phyloP scores from a whole-genome alignment of 169 alveolate genomes.

The Amoebophrya sp. region DNA sequence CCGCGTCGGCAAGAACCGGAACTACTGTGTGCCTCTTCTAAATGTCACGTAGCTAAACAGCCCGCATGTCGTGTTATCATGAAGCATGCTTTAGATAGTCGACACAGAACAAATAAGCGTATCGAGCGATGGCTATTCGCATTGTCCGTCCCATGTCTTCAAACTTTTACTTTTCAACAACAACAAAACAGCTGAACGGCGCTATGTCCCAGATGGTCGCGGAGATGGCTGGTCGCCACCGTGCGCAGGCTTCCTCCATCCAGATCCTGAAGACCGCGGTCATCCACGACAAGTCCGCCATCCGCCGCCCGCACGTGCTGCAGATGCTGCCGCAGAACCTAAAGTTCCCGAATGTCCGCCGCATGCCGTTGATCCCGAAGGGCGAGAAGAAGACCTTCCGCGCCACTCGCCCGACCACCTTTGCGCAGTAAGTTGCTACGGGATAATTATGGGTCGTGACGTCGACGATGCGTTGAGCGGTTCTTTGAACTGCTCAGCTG shows the following conservation, averaged over 20 bases:
- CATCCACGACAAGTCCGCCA: neutral
- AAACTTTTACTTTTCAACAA: conserved; percentile 54
- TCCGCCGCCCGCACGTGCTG: conserved; percentile 34
- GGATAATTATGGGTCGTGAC: too few species aligned
- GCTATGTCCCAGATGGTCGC: conserved; percentile 88
- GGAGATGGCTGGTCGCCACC: conserved; percentile 95
- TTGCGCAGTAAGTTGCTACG: conserved; percentile 39
- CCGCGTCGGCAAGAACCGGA: too few species aligned
- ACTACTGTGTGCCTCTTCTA: too few species aligned
- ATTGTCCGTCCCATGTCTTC: too few species aligned
- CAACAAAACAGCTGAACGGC: conserved; percentile 63
- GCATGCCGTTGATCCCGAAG: conserved; percentile 28
- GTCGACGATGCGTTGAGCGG: too few species aligned
- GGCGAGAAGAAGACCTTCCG: conserved; percentile 35
- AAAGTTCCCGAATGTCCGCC: conserved; percentile 30
- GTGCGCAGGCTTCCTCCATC: conserved; percentile 87
- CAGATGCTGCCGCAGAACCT: conserved; percentile 13
- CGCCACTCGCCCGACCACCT: conserved; percentile 32
- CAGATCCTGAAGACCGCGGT: conserved; percentile 39
- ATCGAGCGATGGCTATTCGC: too few species aligned
- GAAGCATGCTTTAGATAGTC: too few species aligned
- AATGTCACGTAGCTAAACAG: too few species aligned
- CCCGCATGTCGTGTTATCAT: too few species aligned
- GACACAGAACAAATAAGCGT: too few species aligned
- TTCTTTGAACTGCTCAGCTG: too few species aligned